Evolutionary conservation across 2,329 filamentous ascomycete species (phyloP).

Genomic region (Microdochium nivale): DNA sequence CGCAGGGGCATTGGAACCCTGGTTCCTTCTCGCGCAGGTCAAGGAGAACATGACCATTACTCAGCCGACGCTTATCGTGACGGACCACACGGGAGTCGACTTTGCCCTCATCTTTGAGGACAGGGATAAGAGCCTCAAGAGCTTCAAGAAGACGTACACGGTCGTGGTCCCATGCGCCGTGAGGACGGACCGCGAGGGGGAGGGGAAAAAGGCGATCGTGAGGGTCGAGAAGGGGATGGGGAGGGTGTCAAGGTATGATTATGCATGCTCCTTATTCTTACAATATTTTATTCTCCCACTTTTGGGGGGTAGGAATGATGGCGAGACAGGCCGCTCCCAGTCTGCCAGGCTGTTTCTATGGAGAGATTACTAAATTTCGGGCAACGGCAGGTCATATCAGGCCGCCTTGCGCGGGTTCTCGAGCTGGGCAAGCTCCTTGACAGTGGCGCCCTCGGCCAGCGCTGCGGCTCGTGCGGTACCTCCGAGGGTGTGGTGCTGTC

Average conservation of each 20-base stretch:
- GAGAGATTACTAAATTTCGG: too few species aligned
- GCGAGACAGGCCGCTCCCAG: too few species aligned
- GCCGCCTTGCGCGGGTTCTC: slow-evolving; percentile 12
- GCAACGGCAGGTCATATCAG: slow-evolving; percentile 13
- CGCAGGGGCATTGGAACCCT: slow-evolving; percentile 1
- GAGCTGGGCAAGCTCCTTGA: slow-evolving; percentile 10
- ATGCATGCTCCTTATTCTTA: not conserved
- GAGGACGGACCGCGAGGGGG: slow-evolving; percentile 21
- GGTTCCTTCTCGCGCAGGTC: slow-evolving; percentile 22
- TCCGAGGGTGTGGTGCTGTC: slow-evolving; percentile 15
- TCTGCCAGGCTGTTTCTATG: too few species aligned
- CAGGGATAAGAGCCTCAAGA: slow-evolving; percentile 21
- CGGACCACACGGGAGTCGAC: slow-evolving; percentile 26
- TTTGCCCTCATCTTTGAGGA: slow-evolving; percentile 40
- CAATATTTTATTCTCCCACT: not conserved
- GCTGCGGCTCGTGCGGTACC: slow-evolving; percentile 16
- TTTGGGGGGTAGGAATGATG: too few species aligned
- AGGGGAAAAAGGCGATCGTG: slow-evolving; percentile 30
- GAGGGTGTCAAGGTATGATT: slow-evolving; percentile 20
- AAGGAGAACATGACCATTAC: slow-evolving; percentile 32
- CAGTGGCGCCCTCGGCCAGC: slow-evolving; percentile 4
- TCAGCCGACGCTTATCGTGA: slow-evolving; percentile 37
- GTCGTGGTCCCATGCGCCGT: slow-evolving; percentile 25
- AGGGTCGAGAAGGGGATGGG: slow-evolving; percentile 21
- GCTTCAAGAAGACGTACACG: slow-evolving; percentile 30